These are phyloP conservation scores for Erodium texanum DNA, from an alignment of 441 rosid genomes.

Conservation along the genomic window DNA sequence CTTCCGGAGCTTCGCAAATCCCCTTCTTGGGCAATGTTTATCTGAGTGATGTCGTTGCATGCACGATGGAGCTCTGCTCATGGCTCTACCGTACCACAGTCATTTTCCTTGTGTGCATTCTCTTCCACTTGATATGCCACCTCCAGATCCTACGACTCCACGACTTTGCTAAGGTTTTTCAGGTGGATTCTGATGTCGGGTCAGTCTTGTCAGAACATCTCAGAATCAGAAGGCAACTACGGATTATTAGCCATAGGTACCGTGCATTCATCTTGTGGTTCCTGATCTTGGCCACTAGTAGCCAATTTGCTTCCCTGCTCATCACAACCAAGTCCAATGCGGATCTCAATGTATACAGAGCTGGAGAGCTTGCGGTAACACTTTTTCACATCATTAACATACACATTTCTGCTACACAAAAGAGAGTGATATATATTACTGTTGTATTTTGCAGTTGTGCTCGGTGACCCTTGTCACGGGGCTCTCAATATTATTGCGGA, in stretches of 20 bases:
- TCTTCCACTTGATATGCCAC: constrained; percentile 74
- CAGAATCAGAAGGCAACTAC: constrained; percentile 63
- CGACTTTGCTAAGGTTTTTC: constrained; percentile 67
- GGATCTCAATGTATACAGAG: constrained; percentile 42
- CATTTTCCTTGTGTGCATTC: constrained; percentile 72
- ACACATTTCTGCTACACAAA: too few relatives aligned
- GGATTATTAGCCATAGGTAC: constrained; percentile 82
- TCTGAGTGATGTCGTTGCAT: constrained; percentile 67
- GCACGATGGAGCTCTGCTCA: constrained; percentile 70
- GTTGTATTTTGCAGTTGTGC: constrained; percentile 45
- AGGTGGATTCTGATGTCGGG: constrained; percentile 61
- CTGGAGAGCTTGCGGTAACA: constrained; percentile 90
- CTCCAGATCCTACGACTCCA: constrained; percentile 85
- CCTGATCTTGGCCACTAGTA: constrained; percentile 61
- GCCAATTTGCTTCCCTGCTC: constrained; percentile 78
- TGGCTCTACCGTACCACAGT: constrained; percentile 80
- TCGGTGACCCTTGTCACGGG: constrained; percentile 67
- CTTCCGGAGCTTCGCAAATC: constrained; percentile 81
- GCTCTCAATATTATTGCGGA: constrained; percentile 51
- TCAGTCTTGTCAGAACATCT: constrained; percentile 70
- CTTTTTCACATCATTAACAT: too few relatives aligned
- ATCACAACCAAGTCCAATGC: constrained; percentile 52
- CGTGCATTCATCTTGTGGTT: constrained; percentile 54
- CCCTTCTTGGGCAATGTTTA: constrained; percentile 72
- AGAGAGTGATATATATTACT: too few relatives aligned